These are phyloP conservation scores for Nepenthes gracilis DNA, from an alignment of 148 eudicot species.

Conservation along the genomic window DNA sequence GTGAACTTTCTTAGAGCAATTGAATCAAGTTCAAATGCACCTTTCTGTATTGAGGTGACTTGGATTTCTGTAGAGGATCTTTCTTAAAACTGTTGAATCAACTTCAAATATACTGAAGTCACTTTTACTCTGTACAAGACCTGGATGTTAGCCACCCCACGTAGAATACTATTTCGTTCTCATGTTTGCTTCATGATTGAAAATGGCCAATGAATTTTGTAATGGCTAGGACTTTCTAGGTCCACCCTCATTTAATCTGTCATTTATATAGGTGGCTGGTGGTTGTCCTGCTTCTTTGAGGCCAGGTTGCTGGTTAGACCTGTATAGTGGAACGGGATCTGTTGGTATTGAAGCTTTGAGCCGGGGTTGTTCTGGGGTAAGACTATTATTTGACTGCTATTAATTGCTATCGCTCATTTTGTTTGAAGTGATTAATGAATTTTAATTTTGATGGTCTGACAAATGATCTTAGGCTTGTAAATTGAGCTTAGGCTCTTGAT, in stretches of 20 bases:
- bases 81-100: too few species aligned
- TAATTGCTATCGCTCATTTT: neutral
- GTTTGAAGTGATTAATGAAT: neutral
- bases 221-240: neutral
- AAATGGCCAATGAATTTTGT: neutral
- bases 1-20: too few species aligned
- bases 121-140: too few species aligned
- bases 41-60: too few species aligned
- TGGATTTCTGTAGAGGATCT: too few species aligned
- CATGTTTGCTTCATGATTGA: neutral
- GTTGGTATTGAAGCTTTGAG: conserved; percentile 96
- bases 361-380: conserved; percentile 87
- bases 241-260: neutral
- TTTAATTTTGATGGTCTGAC: neutral
- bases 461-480: too few species aligned
- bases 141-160: too few species aligned
- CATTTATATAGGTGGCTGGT: conserved; percentile 56
- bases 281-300: conserved; percentile 77
- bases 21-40: too few species aligned
- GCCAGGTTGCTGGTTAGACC: conserved; percentile 93
- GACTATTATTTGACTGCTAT: neutral
- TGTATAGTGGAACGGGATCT: conserved; percentile 94
- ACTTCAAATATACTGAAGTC: too few species aligned
- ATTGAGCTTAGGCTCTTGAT: too few species aligned
- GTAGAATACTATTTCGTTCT: too few species aligned